Base-by-base conservation (phyloP, 768 basidiomycete species). In the Daedalea quercina region DNA sequence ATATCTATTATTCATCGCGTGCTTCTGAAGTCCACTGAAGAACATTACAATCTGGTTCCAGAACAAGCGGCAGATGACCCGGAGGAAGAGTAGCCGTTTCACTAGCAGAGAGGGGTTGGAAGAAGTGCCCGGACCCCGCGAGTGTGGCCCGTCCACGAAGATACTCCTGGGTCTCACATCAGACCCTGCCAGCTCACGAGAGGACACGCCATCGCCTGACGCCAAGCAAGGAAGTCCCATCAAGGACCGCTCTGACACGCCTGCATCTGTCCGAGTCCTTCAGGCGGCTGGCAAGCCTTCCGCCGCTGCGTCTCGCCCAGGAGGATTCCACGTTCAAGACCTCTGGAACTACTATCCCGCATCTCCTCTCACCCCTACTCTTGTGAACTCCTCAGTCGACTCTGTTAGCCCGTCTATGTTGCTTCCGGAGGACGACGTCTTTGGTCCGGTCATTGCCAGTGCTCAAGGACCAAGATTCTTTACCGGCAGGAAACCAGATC, bases 11-110 rank as follows among this genome's bases (percentile, higher is more conserved):
- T 40, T 15, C 7, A 19, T 6, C 17, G 37, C 4, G 11, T 17
- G 20, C 31, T 33, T 31, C 7, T 33, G 17, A 41, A 76, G 75
- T 65, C 69, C 73, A 26, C 61, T 73, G 61, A 77, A 75, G 64
- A 69, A 73, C 11, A 56, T 76, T 53, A 76, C 84, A 13, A 82
- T 87, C 42, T 90, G 87, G 87, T 88, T 88, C 65, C 87, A 90
- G 69, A 90, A 90, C 65, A 87, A 82, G 67, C 82, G 87, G 15
- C 85, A 87, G 61, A 83, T 40, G 3, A 20, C 40, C 3, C 37
- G 50, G 2, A 51, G 41, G 25, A 19, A 19, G 31, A 33, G 25
- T 26, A 11, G 4, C 7, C 28, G 26, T 3, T 33, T 47, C 25
- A 6, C 25, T 47, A 13, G 19, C 9, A 44, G 8, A 6, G 44